phyloP scores from a whole-genome alignment of 305 asterid species.

The Andrographis paniculata region DNA sequence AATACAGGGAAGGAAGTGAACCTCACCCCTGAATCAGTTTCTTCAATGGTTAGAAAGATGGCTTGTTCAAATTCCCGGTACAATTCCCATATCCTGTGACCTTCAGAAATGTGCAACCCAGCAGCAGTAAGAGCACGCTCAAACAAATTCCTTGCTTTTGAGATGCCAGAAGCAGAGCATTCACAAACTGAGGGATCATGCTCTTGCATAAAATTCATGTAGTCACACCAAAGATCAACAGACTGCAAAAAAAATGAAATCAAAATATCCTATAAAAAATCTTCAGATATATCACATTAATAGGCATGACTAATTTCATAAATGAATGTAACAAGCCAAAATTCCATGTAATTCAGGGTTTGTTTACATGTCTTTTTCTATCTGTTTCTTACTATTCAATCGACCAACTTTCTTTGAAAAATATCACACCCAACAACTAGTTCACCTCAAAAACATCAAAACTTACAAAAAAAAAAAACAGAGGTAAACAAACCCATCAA shows the following conservation, averaged over 20 bases:
- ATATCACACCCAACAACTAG: no score
- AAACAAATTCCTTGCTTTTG: conserved; percentile 69
- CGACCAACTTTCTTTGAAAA: no score
- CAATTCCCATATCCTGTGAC: conserved; percentile 72
- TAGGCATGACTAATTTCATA: conserved; percentile 11
- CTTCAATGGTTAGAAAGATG: conserved; percentile 43
- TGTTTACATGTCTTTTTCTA: no score
- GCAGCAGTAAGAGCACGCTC: conserved; percentile 88
- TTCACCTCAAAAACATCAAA: no score
- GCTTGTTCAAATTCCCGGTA: conserved; percentile 84
- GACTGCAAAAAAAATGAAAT: conserved; percentile 46
- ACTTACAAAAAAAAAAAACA: no score
- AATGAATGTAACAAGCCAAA: conserved; percentile 5
- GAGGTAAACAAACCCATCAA: conserved; percentile 1
- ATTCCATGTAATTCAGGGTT: neutral
- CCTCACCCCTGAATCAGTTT: conserved; percentile 52
- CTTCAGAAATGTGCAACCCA: conserved; percentile 82
- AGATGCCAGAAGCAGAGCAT: conserved; percentile 54
- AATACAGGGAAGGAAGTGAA: conserved; percentile 16
- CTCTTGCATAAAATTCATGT: conserved; percentile 73
- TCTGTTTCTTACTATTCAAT: no score
- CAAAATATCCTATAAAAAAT: conserved; percentile 5
- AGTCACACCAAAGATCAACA: conserved; percentile 83
- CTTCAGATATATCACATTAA: conserved; percentile 14
- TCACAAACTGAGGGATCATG: conserved; percentile 50